Base-by-base conservation (phyloP, 371 early-diverging fungal species). In the Mortierella sp. region DNA sequence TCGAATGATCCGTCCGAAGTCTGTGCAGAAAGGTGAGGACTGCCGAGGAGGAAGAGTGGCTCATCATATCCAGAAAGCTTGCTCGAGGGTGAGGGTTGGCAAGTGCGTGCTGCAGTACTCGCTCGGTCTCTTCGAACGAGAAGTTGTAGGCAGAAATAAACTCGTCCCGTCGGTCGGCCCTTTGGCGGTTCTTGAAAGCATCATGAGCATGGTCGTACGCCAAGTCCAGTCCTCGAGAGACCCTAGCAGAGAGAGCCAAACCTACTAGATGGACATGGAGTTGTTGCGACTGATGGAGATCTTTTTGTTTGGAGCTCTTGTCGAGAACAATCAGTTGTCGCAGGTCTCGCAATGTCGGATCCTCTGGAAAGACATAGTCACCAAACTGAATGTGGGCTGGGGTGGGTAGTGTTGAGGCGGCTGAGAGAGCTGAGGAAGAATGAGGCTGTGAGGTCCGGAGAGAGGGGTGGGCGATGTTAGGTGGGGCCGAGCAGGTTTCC, bases 21-120 rank as follows among this genome's bases (percentile, higher is more conserved):
- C 60, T 64, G 45, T 80, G 80, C 23, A 80, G 19, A 57, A 80
- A 80, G 1, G 67, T 37, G 26, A 80, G 57, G 9, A 80, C 64
- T 1, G 80, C 71, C 4, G 57, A 53, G 19, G 80, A 70, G 0
- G 80, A 66, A 0, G 70, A 18, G n/a, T 74, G 68, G 29, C 61
- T 80, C 58, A 80, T 64, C 80, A 73, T 80, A n/a, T 80, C 80
- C 45, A 80, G 57, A 44, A 80, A 80, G 29, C 80, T 80, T 6
- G 80, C 70, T 25, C 74, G 59, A 11, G 74, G 80, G 6, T 80
- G 80, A 19, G 80, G 80, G n/a, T 73, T 68, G 0, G 74, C 80
- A 29, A 80, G 23, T 14, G 68, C 58, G 48, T 66, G 51, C 9
- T 69, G 67, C n/a, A 80, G 26, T 23, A 74, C 70, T 1, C 74